Evolutionary conservation across 306 rosid species (phyloP).

Genomic region (Dryas octopetala): DNA sequence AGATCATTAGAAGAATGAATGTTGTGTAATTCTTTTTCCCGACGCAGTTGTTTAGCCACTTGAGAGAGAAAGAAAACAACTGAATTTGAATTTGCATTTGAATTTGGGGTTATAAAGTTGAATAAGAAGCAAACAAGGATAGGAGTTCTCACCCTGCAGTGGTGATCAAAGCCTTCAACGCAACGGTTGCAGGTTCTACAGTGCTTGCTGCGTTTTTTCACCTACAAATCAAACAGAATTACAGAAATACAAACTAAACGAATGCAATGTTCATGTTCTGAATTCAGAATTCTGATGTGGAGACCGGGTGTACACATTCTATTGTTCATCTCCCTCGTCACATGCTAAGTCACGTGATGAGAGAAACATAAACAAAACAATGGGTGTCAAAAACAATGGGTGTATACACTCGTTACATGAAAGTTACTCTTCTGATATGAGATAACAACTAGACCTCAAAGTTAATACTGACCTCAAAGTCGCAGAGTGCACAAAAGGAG

Average conservation of each 20-base stretch:
- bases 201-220: constrained; percentile 81
- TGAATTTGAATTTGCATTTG: neutral
- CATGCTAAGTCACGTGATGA: too few relatives aligned
- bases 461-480: constrained; percentile 52
- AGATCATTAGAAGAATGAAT: constrained; percentile 83
- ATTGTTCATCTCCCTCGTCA: too few relatives aligned
- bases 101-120: neutral
- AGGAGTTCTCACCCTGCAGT: constrained; percentile 68
- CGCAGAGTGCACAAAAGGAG: constrained; percentile 81
- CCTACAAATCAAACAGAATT: constrained; percentile 40
- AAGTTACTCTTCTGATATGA: too few relatives aligned
- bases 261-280: neutral
- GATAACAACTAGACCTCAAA: too few relatives aligned
- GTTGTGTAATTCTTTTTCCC: constrained; percentile 91
- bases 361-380: too few relatives aligned
- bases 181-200: constrained; percentile 96
- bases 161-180: constrained; percentile 95
- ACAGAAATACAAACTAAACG: neutral
- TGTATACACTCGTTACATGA: too few relatives aligned
- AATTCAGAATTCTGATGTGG: too few relatives aligned
- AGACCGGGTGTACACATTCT: too few relatives aligned
- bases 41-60: constrained; percentile 98
- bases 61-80: constrained; percentile 14
- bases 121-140: neutral
- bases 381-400: too few relatives aligned